Evolutionary conservation across 1,139 yeast species (phyloP).

Genomic region (Yamadazyma songkhlaensis): DNA sequence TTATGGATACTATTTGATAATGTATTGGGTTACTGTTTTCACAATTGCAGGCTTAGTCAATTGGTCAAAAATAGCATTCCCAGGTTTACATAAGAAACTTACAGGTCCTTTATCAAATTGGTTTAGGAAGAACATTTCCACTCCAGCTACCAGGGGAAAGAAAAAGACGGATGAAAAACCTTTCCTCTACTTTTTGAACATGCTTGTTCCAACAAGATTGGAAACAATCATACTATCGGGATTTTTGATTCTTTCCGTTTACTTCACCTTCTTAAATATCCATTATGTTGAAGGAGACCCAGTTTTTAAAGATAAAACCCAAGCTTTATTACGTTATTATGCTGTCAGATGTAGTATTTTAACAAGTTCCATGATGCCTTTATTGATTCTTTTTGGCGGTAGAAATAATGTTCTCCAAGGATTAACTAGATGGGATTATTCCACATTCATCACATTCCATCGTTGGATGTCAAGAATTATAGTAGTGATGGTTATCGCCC

Average conservation of each 20-base stretch:
- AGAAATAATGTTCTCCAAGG: constrained; percentile 57
- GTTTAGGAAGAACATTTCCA: constrained; percentile 21
- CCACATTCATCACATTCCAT: constrained; percentile 58
- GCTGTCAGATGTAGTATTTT: constrained; percentile 60
- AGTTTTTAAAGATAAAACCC: constrained; percentile 17
- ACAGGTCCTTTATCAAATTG: constrained; percentile 26
- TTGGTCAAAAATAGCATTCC: constrained; percentile 31
- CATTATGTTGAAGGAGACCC: constrained; percentile 27
- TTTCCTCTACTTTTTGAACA: constrained; percentile 27
- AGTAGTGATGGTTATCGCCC: constrained; percentile 36
- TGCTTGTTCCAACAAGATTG: constrained; percentile 60
- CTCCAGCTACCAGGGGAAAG: constrained; percentile 28
- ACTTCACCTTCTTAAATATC: constrained; percentile 28
- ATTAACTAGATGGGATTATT: constrained; percentile 59
- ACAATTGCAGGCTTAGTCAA: constrained; percentile 24
- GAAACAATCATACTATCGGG: constrained; percentile 51
- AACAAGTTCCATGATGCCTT: constrained; percentile 50
- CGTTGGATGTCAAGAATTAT: constrained; percentile 56
- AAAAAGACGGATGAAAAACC: constrained; percentile 25
- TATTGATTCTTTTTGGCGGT: constrained; percentile 57
- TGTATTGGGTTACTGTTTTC: constrained; percentile 32
- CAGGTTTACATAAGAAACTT: constrained; percentile 15
- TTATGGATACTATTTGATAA: constrained; percentile 29
- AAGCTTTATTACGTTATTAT: constrained; percentile 29
- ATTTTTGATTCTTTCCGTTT: constrained; percentile 44